Evolutionary conservation across 495 filamentous ascomycete species (phyloP).

Genomic region (Xylaria longipes): DNA sequence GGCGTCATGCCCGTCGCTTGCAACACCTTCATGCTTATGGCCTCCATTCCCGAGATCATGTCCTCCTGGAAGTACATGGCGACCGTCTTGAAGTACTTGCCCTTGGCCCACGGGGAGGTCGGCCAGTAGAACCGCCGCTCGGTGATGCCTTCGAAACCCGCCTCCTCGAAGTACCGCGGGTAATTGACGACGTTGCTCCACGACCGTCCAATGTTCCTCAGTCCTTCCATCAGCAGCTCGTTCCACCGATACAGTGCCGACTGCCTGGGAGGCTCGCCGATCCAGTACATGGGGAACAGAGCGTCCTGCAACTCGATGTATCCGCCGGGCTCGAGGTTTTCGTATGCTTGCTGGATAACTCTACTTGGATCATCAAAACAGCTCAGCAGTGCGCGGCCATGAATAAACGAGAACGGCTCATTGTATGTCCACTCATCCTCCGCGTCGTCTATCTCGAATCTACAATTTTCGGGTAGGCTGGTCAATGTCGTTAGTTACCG

Average conservation of each 20-base stretch:
- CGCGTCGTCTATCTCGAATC: conserved; percentile 60
- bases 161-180: conserved; percentile 34
- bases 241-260: conserved; percentile 46
- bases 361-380: conserved; percentile 56
- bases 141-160: conserved; percentile 39
- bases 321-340: conserved; percentile 55
- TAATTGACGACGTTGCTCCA: conserved; percentile 41
- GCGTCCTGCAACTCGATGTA: conserved; percentile 59
- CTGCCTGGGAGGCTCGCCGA: conserved; percentile 35
- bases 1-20: conserved; percentile 36
- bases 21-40: conserved; percentile 39
- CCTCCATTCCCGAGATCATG: conserved; percentile 36
- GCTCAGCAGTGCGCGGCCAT: conserved; percentile 57
- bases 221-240: conserved; percentile 42
- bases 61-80: conserved; percentile 40
- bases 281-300: conserved; percentile 39
- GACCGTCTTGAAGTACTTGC: conserved; percentile 39
- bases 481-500: conserved; percentile 9
- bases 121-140: conserved; percentile 44
- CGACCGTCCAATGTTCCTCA: conserved; percentile 38
- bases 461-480: conserved; percentile 58
- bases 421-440: conserved; percentile 61
- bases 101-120: conserved; percentile 42
- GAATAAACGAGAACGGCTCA: conserved; percentile 60
- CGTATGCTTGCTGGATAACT: conserved; percentile 53